Percentiles rank a stretch among this genome's conserved stretches.
Evolutionary conservation across 164 flowering plant genomes (phyloP).

Genomic region (Stephania japonica): DNA sequence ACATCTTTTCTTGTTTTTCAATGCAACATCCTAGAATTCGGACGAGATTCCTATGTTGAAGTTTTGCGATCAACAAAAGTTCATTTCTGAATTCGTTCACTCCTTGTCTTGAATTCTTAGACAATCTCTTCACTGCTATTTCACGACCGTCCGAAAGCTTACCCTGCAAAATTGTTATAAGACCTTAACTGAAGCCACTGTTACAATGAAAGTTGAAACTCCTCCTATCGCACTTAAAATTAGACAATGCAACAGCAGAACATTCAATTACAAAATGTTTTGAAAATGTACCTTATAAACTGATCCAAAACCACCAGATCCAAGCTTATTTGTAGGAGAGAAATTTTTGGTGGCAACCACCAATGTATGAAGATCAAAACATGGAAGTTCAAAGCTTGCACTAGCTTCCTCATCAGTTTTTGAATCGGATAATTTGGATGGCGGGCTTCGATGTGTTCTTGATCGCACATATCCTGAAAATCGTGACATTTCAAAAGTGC

Average conservation of each 20-base stretch:
- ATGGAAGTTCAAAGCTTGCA: not conserved
- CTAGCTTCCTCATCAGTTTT: not conserved
- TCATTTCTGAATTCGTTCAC: slow-evolving; percentile 27
- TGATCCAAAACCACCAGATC: slow-evolving; percentile 32
- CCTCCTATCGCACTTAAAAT: not conserved
- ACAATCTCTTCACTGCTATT: slow-evolving; percentile 39
- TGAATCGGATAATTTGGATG: not conserved
- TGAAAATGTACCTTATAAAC: slow-evolving; percentile 20
- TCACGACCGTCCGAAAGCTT: slow-evolving; percentile 22
- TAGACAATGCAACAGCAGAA: not conserved
- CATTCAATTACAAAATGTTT: not conserved
- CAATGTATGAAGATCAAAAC: not conserved
- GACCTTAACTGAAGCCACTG: not conserved
- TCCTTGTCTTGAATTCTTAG: slow-evolving; percentile 33
- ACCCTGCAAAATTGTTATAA: slow-evolving; percentile 21
- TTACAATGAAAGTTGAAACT: not conserved
- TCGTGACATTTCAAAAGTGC: not conserved
- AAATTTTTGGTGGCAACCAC: slow-evolving; percentile 20
- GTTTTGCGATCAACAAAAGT: slow-evolving; percentile 17
- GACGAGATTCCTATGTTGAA: slow-evolving; percentile 24
- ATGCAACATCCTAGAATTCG: slow-evolving; percentile 19
- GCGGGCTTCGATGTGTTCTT: not conserved
- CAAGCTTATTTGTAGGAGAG: slow-evolving; percentile 18
- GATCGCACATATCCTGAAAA: not conserved
- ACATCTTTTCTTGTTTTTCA: slow-evolving; percentile 18